Base-by-base conservation (phyloP, 257 asterid genomes). In the Penstemon eatonii region DNA sequence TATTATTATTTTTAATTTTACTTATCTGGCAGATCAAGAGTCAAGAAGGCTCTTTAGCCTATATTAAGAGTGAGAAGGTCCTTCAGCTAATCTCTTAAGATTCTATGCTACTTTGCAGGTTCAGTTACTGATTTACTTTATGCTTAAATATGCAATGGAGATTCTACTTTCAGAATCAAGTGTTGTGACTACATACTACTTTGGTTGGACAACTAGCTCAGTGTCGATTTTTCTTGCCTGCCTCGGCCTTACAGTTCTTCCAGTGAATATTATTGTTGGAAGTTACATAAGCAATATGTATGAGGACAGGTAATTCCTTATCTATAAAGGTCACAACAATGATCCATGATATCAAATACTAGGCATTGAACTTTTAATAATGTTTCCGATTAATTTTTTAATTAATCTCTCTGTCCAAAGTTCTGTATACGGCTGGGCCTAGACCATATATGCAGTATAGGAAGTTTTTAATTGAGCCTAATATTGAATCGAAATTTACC, bases 91-190 rank as follows among this genome's bases (percentile, higher is more conserved):
- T 38, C 77, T 74, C 49, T 56, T 68, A 59, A 54, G 45, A 39
- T 65, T 45, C 50, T 59, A 33, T 71, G 50, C 64, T 46, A 55
- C 63, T 70, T 83, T 78, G 13, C 96, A 89, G 99, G 99, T 94
- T 79, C 99, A 90, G 75, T 73, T 94, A 82, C 71, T 94, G 86
- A 94, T 91, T 59, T 94, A 94, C 87, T 94, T 94, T 78, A 94
- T 94, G 99, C 92, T 94, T 73, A 94, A 94, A 72, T 94, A 94
- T 68, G 99, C 89, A 15, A 94, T 91, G 97, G 99, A 91, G 85
- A 77, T 94, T 70, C 80, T 94, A 59, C 97, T 94, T 47, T 91
- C 99, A 56, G 99, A 91, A 81, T 94, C 99, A 39, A 94, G 99
- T 79, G 97, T 94, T 37, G 56, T 94, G 70, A 91, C 97, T 6